phyloP scores from a whole-genome alignment of 1,284 basidiomycete genomes.

The Neonothopanus nambi region DNA sequence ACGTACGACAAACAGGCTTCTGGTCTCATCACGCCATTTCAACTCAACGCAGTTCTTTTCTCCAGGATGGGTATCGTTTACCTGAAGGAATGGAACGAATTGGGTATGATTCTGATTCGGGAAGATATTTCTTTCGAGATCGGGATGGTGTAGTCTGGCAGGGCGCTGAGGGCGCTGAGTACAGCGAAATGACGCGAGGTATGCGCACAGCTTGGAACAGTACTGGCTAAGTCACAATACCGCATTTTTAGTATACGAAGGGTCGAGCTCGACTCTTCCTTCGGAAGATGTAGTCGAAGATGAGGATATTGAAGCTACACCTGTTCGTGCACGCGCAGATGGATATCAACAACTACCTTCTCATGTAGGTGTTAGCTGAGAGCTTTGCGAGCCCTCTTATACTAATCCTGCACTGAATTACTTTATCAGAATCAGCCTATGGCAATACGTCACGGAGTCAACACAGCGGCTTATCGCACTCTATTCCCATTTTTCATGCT shows the following conservation, averaged over 20 bases:
- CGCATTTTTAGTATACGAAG: neutral
- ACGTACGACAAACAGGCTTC: constrained; percentile 7
- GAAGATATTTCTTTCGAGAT: constrained; percentile 57
- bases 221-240: too few species aligned
- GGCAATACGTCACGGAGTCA: constrained; percentile 33
- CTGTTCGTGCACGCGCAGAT: constrained; percentile 23
- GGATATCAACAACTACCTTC: constrained; percentile 57
- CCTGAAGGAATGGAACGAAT: constrained; percentile 62
- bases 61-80: constrained; percentile 58
- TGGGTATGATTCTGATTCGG: constrained; percentile 62
- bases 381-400: neutral
- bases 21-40: constrained; percentile 11
- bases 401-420: neutral
- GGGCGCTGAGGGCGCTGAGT: constrained; percentile 52
- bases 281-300: constrained; percentile 27
- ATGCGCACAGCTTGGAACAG: constrained; percentile 11
- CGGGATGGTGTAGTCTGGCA: constrained; percentile 47
- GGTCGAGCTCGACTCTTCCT: neutral
- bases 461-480: constrained; percentile 52
- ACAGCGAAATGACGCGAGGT: constrained; percentile 56
- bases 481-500: constrained; percentile 76
- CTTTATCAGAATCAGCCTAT: constrained; percentile 26
- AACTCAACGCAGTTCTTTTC: neutral
- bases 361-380: constrained; percentile 44
- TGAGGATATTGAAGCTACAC: constrained; percentile 57